Evolutionary conservation across 176 grass and related monocot genomes (phyloP).

Genomic region (Otatea glauca): DNA sequence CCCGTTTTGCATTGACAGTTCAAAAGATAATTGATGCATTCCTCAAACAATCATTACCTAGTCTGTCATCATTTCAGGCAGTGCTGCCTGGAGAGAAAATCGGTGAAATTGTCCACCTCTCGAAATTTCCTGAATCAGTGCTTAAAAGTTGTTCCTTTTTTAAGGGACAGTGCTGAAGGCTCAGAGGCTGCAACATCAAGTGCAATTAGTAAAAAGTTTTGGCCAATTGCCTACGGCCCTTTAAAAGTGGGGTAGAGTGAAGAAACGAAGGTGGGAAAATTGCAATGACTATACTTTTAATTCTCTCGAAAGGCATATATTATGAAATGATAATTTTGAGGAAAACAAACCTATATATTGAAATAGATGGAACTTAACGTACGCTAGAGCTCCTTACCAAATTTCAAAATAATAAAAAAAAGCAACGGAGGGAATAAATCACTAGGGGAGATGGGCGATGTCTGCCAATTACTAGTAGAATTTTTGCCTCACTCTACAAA

Average conservation of each 20-base stretch:
- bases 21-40: neutral
- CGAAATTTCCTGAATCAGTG: conserved; percentile 48
- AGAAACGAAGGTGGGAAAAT: neutral
- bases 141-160: conserved; percentile 39
- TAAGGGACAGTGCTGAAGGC: neutral
- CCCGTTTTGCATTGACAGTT: neutral
- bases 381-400: no score
- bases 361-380: no score
- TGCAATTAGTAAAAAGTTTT: conserved; percentile 1
- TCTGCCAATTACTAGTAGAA: neutral
- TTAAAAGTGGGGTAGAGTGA: neutral
- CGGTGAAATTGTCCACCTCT: neutral
- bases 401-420: no score
- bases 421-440: neutral
- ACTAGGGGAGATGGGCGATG: neutral
- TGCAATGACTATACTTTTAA: neutral
- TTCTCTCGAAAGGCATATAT: no score
- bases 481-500: neutral
- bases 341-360: no score
- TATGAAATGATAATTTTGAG: no score
- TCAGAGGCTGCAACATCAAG: conserved; percentile 21
- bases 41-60: conserved; percentile 11
- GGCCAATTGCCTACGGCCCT: neutral
- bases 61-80: neutral
- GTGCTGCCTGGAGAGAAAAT: conserved; percentile 5